Evolutionary conservation across 805 yeast genomes (phyloP).

Genomic region (Cyberlindnera galapagoensis): DNA sequence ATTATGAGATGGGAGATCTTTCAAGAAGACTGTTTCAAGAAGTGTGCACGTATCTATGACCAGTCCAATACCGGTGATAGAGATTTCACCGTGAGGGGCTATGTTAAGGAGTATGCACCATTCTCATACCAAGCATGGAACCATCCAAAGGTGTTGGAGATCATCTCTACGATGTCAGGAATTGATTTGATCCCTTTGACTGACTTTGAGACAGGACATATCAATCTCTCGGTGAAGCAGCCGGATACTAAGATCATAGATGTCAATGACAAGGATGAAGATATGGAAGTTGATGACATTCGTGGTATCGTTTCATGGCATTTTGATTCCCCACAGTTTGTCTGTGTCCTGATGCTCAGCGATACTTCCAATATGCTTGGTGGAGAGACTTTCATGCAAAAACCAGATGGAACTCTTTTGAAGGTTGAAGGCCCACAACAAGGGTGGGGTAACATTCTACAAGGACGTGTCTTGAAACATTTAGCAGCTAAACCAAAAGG

Average conservation of each 20-base stretch:
- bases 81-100: constrained; percentile 47
- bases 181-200: constrained; percentile 18
- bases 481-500: constrained; percentile 40
- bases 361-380: constrained; percentile 55
- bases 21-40: constrained; percentile 37
- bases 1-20: constrained; percentile 53
- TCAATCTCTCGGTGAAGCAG: constrained; percentile 41
- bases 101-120: constrained; percentile 39
- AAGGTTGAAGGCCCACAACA: constrained; percentile 34
- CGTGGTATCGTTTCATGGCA: constrained; percentile 62
- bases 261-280: constrained; percentile 4
- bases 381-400: constrained; percentile 48
- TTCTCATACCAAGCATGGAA: constrained; percentile 53
- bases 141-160: constrained; percentile 48
- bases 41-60: constrained; percentile 37
- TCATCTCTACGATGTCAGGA: constrained; percentile 47
- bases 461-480: constrained; percentile 40
- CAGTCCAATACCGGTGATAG: constrained; percentile 39
- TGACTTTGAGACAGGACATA: constrained; percentile 51
- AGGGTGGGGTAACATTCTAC: constrained; percentile 46
- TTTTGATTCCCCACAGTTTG: constrained; percentile 58
- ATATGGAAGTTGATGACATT: constrained; percentile 21
- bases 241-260: constrained; percentile 7
- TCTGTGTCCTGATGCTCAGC: constrained; percentile 56
- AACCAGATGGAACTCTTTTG: constrained; percentile 18